These are phyloP conservation scores for Penicillium ochrochloron DNA, from an alignment of 495 filamentous ascomycete genomes.

Conservation along the genomic window DNA sequence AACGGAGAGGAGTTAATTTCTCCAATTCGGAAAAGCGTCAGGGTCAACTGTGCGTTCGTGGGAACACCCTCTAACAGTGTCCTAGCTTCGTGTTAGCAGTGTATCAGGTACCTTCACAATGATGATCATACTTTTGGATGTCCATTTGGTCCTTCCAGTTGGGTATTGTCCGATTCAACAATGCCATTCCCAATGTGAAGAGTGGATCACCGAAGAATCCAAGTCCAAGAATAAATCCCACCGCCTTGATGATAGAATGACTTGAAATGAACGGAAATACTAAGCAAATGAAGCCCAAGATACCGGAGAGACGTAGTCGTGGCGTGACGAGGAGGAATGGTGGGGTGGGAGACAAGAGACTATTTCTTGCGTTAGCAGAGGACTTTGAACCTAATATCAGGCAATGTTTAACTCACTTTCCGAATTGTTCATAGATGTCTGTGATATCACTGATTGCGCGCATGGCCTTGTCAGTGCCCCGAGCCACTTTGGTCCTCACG, in stretches of 20 bases:
- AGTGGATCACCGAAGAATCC: slow-evolving; percentile 83
- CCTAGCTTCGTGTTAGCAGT: slow-evolving; percentile 40
- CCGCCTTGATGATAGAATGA: slow-evolving; percentile 73
- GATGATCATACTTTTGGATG: slow-evolving; percentile 59
- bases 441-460: slow-evolving; percentile 72
- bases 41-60: slow-evolving; percentile 83
- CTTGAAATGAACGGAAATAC: slow-evolving; percentile 66
- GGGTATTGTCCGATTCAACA: slow-evolving; percentile 69
- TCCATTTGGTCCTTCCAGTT: slow-evolving; percentile 78
- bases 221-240: slow-evolving; percentile 68
- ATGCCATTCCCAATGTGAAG: slow-evolving; percentile 59
- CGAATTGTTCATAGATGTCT: slow-evolving; percentile 81
- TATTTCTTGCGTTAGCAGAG: slow-evolving; percentile 31
- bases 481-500: slow-evolving; percentile 78
- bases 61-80: slow-evolving; percentile 82
- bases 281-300: slow-evolving; percentile 62
- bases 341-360: slow-evolving; percentile 74
- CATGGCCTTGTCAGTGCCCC: slow-evolving; percentile 77
- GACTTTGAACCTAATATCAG: background rate
- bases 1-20: slow-evolving; percentile 82
- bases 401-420: slow-evolving; percentile 59
- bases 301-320: slow-evolving; percentile 63
- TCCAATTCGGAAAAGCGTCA: slow-evolving; percentile 84
- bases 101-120: background rate
- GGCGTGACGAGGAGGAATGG: slow-evolving; percentile 71